Evolutionary conservation across 2,329 filamentous ascomycete species (phyloP).

Genomic region (Elsinoe australis): DNA sequence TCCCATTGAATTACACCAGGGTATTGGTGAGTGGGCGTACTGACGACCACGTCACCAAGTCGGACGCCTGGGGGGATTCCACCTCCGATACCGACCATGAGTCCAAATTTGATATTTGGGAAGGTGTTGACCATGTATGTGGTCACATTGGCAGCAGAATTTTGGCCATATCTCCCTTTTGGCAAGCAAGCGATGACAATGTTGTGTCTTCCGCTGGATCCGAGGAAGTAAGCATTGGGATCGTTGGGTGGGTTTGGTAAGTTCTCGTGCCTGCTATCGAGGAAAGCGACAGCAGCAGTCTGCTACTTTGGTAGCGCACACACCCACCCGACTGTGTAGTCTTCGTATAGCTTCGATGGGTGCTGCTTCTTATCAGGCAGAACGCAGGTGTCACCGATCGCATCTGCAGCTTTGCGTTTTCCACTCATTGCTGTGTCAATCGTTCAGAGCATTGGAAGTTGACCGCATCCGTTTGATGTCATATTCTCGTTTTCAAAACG

Average conservation of each 20-base stretch:
- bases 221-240: conserved; percentile 17
- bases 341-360: too few species aligned
- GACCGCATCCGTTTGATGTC: too few species aligned
- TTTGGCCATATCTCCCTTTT: conserved; percentile 17
- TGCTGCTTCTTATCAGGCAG: too few species aligned
- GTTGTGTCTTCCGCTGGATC: conserved; percentile 19
- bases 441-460: too few species aligned
- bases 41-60: conserved; percentile 25
- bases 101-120: conserved; percentile 18
- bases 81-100: conserved; percentile 25
- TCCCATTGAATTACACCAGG: conserved; percentile 27
- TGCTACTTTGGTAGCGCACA: conserved; percentile 22
- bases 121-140: conserved; percentile 19
- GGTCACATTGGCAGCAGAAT: conserved; percentile 19
- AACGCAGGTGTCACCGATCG: too few species aligned
- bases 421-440: too few species aligned
- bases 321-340: conserved; percentile 14
- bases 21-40: conserved; percentile 19
- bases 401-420: too few species aligned
- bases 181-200: conserved; percentile 22
- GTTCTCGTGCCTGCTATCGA: conserved; percentile 21
- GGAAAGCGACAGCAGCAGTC: conserved; percentile 19
- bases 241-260: not conserved
- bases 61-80: conserved; percentile 22
- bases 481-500: too few species aligned